Conservation (phyloP, 306 rosid species). For the Prosopis cineraria region DNA sequence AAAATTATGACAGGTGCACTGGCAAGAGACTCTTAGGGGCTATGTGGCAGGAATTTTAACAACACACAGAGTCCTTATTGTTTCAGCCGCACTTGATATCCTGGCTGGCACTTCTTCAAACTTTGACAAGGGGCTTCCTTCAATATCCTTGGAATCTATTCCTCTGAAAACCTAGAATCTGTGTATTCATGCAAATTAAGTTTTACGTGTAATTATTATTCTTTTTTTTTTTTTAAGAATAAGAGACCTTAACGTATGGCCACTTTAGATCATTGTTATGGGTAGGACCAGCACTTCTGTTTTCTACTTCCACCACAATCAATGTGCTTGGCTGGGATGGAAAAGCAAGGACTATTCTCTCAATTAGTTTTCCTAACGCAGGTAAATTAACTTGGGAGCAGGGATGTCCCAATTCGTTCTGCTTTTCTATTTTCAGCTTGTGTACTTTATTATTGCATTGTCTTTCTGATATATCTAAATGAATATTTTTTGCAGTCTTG, state of each 20-base stretch:
- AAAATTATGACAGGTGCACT: conserved; percentile 72
- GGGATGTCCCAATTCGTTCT: conserved; percentile 28
- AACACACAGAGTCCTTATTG: conserved; percentile 83
- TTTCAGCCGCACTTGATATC: conserved; percentile 82
- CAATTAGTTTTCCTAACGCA: conserved; percentile 76
- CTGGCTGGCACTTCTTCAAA: conserved; percentile 78
- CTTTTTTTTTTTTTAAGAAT: conserved; percentile 16
- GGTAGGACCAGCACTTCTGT: conserved; percentile 98
- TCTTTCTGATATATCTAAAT: conserved; percentile 38
- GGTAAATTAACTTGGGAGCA: conserved; percentile 51
- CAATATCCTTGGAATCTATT: conserved; percentile 71
- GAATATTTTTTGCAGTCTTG: conserved; percentile 63
- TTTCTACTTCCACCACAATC: conserved; percentile 88
- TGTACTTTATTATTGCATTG: conserved; percentile 3
- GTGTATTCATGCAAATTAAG: background rate
- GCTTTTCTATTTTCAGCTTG: conserved; percentile 5
- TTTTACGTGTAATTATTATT: conserved; percentile 23
- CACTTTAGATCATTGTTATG: conserved; percentile 95
- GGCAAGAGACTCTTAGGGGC: conserved; percentile 98
- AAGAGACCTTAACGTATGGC: conserved; percentile 58
- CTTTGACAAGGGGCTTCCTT: conserved; percentile 94
- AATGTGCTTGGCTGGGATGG: conserved; percentile 99
- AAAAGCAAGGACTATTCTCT: conserved; percentile 88
- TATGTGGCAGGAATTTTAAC: conserved; percentile 93
- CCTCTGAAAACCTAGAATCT: conserved; percentile 18